Base-by-base conservation (phyloP, 306 rosid species). In the Mucuna pruriens region DNA sequence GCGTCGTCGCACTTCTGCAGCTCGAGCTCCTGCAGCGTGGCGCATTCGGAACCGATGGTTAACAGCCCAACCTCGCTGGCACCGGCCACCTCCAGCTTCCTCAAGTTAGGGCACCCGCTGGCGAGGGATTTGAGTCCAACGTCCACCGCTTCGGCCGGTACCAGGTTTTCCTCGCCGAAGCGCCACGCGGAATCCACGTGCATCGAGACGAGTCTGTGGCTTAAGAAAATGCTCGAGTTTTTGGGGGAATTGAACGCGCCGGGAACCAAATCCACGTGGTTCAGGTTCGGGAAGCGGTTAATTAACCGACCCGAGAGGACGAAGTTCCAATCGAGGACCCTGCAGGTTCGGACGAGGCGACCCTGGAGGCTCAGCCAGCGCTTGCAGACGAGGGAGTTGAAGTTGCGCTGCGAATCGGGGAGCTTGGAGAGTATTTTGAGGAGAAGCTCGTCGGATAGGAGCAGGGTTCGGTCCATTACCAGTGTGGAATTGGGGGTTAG, bases 321-420 rank as follows among this genome's bases (percentile, higher is more conserved):
- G 75, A 80, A 80, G 74, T 49, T 80, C 74, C 51, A 73, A 49
- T 80, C 84, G 0, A 73, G 66, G 1, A 80, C 20, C 15, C 16
- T 51, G 0, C 49, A 7, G 8, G 80, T 73, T 8, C 80, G 84
- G 22, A 80, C 20, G 7, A 80, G 5, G 0, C 84, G 60, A 7
- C 84, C 84, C 16, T 73, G 79, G 3, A 80, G 80, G 75, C 49
- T 80, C 25, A 80, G 44, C 84, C 84, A 80, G 5, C 84, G 84
- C 17, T 80, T 73, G 19, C 79, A 80, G 33, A 80, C 84, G 7
- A 80, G 66, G 10, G 67, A 80, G n/a, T 73, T 80, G 1, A 80
- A 51, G 44, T 81, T 81, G 5, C 34, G 1, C 42, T 74, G 84
- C 6, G 75, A 81, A 74, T 74, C 49, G 0, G 84, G 80, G 6